Evolutionary conservation across 2,329 filamentous ascomycete genomes (phyloP).

Genomic region (Blumeria graminis): DNA sequence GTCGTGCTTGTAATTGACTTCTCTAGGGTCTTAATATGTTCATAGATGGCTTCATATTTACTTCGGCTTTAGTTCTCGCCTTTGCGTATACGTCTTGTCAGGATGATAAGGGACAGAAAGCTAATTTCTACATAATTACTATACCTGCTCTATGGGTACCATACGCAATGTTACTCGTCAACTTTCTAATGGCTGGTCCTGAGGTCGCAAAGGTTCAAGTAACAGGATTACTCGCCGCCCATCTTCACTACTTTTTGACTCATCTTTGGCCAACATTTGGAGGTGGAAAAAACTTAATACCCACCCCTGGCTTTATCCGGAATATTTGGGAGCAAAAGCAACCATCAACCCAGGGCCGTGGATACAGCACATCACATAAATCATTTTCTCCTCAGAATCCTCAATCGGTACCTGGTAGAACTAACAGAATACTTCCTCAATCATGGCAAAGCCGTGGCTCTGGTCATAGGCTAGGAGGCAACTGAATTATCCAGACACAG

Average conservation of each 20-base stretch:
- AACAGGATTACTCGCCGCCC: conserved; percentile 66
- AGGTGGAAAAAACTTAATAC: conserved; percentile 52
- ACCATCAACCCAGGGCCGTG: conserved; percentile 23
- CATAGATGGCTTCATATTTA: conserved; percentile 27
- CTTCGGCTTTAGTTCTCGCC: conserved; percentile 48
- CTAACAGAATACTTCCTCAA: conserved; percentile 29
- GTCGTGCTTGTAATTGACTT: conserved; percentile 4
- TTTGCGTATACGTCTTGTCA: conserved; percentile 67
- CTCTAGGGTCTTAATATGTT: conserved; percentile 25
- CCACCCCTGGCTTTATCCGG: conserved; percentile 49
- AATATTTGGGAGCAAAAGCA: conserved; percentile 31
- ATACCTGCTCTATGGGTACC: conserved; percentile 67
- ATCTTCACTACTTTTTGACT: conserved; percentile 75
- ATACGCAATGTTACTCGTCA: conserved; percentile 52
- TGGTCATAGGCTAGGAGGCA: conserved; percentile 34
- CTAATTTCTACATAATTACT: conserved; percentile 59
- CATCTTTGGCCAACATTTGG: conserved; percentile 76
- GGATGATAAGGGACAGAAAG: conserved; percentile 55
- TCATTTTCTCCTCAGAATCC: conserved; percentile 16
- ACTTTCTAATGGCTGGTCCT: conserved; percentile 42
- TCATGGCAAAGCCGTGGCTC: conserved; percentile 38
- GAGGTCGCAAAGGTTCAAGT: conserved; percentile 34
- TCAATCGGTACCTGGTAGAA: conserved; percentile 20
- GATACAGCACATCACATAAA: conserved; percentile 36
- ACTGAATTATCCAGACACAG: conserved; percentile 1